phyloP scores from a whole-genome alignment of 164 flowering plant species.

The Sedum album region DNA sequence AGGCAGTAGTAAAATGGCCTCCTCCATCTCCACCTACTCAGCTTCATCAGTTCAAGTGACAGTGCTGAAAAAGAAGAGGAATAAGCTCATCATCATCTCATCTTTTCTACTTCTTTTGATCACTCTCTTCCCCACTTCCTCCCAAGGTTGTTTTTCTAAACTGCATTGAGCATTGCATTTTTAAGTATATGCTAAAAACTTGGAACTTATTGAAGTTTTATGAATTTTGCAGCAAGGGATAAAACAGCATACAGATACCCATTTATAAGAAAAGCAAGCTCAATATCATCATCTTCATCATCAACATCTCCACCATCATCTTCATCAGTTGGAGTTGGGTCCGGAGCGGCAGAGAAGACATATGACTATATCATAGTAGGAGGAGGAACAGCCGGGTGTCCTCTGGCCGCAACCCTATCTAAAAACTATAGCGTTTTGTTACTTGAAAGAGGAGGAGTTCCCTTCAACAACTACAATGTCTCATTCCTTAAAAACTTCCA shows the following conservation, averaged over 20 bases:
- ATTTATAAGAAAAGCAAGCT: slow-evolving; percentile 62
- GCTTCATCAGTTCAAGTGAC: background rate
- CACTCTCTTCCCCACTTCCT: background rate
- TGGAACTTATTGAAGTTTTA: too few relatives aligned
- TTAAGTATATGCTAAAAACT: too few relatives aligned
- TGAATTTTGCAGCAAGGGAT: background rate
- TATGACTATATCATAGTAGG: slow-evolving; percentile 89
- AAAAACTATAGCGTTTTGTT: slow-evolving; percentile 61
- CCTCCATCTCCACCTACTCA: background rate
- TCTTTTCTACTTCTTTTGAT: background rate
- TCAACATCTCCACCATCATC: slow-evolving; percentile 24
- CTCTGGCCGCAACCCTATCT: slow-evolving; percentile 88
- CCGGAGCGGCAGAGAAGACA: slow-evolving; percentile 11
- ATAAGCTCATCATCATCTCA: slow-evolving; percentile 3
- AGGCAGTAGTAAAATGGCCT: slow-evolving; percentile 7
- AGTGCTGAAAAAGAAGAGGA: background rate
- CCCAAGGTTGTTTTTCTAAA: background rate
- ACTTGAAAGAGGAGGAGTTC: slow-evolving; percentile 85
- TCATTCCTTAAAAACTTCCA: slow-evolving; percentile 65
- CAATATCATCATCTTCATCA: slow-evolving; percentile 29
- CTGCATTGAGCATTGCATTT: too few relatives aligned
- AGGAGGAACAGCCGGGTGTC: slow-evolving; percentile 99
- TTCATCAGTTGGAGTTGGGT: slow-evolving; percentile 21
- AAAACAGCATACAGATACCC: slow-evolving; percentile 30
- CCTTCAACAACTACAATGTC: slow-evolving; percentile 56